These are phyloP conservation scores for Diaporthe batatas DNA, from an alignment of 2,329 filamentous ascomycete genomes.

Conservation along the genomic window DNA sequence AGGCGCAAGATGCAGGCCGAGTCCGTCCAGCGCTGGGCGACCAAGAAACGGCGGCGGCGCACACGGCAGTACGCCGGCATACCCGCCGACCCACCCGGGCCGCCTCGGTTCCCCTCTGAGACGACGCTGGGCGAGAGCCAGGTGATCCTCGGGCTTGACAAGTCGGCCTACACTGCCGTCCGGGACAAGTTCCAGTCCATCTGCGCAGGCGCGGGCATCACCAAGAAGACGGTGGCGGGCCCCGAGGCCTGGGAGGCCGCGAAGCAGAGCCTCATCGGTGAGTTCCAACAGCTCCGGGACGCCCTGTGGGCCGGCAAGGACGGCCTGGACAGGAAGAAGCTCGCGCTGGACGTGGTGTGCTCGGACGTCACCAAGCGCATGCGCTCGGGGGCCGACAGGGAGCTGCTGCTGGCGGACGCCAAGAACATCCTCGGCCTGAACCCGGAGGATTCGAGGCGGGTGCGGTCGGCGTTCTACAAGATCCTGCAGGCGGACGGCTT, in stretches of 20 bases:
- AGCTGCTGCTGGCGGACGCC: slow-evolving; percentile 81
- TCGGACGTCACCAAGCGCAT: slow-evolving; percentile 86
- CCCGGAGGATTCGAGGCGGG: slow-evolving; percentile 64
- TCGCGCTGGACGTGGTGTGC: slow-evolving; percentile 84
- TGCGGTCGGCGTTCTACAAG: slow-evolving; percentile 75
- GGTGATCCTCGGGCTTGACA: slow-evolving; percentile 74
- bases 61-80: slow-evolving; percentile 77
- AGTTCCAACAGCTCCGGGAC: slow-evolving; percentile 72
- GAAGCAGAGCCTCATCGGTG: slow-evolving; percentile 76
- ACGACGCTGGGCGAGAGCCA: slow-evolving; percentile 86
- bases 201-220: slow-evolving; percentile 75
- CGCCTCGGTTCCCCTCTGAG: slow-evolving; percentile 83
- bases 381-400: slow-evolving; percentile 68
- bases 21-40: slow-evolving; percentile 72
- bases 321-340: slow-evolving; percentile 71
- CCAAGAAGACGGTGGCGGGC: slow-evolving; percentile 82
- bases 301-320: slow-evolving; percentile 70
- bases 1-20: slow-evolving; percentile 68
- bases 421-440: slow-evolving; percentile 70
- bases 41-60: slow-evolving; percentile 76
- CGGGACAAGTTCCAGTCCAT: slow-evolving; percentile 78
- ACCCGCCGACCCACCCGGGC: slow-evolving; percentile 75
- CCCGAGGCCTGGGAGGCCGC: slow-evolving; percentile 79
- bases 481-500: slow-evolving; percentile 76
- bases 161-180: slow-evolving; percentile 72